A percentile compares a stretch with the other conserved stretches of the same genome.
Conservation (phyloP, 176 grass and related monocot genomes). For the Juncus effusus region DNA sequence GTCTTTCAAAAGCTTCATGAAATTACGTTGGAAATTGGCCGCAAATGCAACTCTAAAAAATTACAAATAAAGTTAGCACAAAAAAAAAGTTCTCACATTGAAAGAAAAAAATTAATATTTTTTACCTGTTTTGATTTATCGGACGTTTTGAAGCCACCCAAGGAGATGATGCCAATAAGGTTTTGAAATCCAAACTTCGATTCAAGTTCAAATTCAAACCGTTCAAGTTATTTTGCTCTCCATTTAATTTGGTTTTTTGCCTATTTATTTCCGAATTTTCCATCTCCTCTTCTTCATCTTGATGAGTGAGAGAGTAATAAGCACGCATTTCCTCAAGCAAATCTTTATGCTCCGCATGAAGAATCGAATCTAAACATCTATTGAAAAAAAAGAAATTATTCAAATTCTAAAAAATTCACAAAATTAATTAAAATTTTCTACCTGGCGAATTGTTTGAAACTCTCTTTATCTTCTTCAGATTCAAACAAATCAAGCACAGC, state of each 20-base stretch:
- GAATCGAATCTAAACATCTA: slow-evolving; percentile 73
- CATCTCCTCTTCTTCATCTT: slow-evolving; percentile 3
- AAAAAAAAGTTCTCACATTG: slow-evolving; percentile 2
- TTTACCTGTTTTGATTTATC: background rate
- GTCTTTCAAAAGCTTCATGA: slow-evolving; percentile 88
- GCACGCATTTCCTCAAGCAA: slow-evolving; percentile 85
- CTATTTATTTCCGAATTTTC: background rate
- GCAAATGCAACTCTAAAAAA: slow-evolving; percentile 47
- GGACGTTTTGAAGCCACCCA: slow-evolving; percentile 21
- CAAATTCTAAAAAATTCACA: slow-evolving; percentile 1
- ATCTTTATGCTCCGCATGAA: slow-evolving; percentile 90
- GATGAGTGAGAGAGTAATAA: slow-evolving; percentile 47
- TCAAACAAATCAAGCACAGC: slow-evolving; percentile 49
- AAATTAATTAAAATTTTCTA: slow-evolving; percentile 17
- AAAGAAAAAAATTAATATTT: background rate
- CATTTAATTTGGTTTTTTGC: slow-evolving; percentile 19
- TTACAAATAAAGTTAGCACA: background rate
- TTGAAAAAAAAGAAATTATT: background rate
- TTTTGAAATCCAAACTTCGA: slow-evolving; percentile 52
- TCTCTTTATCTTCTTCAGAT: slow-evolving; percentile 33
- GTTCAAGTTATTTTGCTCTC: slow-evolving; percentile 18
- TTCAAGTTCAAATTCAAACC: slow-evolving; percentile 17
- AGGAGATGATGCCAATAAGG: slow-evolving; percentile 52
- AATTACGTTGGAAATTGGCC: slow-evolving; percentile 74
- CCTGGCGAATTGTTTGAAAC: slow-evolving; percentile 62